Conservation (phyloP, 495 filamentous ascomycete genomes). For the Xylaria scruposa region DNA sequence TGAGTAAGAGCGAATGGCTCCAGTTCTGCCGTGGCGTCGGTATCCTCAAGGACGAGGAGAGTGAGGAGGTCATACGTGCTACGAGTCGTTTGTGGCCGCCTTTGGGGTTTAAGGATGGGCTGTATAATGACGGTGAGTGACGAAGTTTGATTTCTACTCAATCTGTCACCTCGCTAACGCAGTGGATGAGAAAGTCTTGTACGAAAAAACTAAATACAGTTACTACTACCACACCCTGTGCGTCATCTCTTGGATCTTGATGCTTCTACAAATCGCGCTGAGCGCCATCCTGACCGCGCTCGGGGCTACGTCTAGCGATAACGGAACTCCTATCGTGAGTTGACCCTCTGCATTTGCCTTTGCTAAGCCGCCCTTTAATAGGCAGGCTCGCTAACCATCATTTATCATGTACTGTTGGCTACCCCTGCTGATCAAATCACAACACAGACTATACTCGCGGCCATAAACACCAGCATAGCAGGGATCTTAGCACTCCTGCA, state of each 20-base stretch:
- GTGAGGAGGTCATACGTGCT: constrained; percentile 49
- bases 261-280: constrained; percentile 52
- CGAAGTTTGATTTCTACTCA: neutral
- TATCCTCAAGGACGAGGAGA: constrained; percentile 51
- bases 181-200: constrained; percentile 30
- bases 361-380: neutral
- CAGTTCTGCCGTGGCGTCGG: constrained; percentile 53
- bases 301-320: constrained; percentile 38
- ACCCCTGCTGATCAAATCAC: no score
- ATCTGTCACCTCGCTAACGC: neutral
- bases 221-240: constrained; percentile 44
- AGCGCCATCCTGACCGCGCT: constrained; percentile 54
- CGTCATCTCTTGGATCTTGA: constrained; percentile 47
- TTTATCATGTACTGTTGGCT: no score
- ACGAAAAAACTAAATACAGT: constrained; percentile 48
- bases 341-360: neutral
- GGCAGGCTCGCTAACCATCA: no score
- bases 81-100: constrained; percentile 53
- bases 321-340: constrained; percentile 44
- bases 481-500: constrained; percentile 57
- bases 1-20: constrained; percentile 51
- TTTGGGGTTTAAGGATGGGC: constrained; percentile 50
- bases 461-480: constrained; percentile 55
- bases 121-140: constrained; percentile 47
- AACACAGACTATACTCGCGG: constrained; percentile 50